Base-by-base conservation (phyloP, 148 eudicot species). In the Vaccinium myrtillus region DNA sequence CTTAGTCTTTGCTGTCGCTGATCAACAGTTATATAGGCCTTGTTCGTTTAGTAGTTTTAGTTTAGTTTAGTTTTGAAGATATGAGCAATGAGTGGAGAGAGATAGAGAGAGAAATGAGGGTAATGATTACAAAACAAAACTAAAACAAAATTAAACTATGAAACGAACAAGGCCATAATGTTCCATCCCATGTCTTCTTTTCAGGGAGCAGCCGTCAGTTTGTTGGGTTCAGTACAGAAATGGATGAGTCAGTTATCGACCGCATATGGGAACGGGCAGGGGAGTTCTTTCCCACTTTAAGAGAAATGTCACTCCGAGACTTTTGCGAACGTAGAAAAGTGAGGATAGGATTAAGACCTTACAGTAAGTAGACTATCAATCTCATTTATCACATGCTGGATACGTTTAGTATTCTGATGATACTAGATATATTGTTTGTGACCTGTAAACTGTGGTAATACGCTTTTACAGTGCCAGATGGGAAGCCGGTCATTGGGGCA, bases 141-240 rank as follows among this genome's bases (percentile, higher is more conserved):
- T 27, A 27, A 27, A 27, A 27, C 30, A 27, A 27, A 27, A 27
- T 27, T 27, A 27, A 27, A 27, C 30, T 27, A 27, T 27, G 30
- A 27, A 27, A 27, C 30, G 30, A 27, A 27, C 30, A 27, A 27
- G 30, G 30, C 30, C 30, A 27, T 54, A 32, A 55, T 54, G 59
- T 74, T 85, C 63, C 78, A 80, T 85, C 56, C 59, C n/a, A 56
- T 51, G 30, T 75, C 54, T 86, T 48, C 78, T 55, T 87, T 84
- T 46, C 91, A 97, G 99, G 99, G 39, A 96, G 97, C 91, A 97
- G 99, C 90, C 91, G 99, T 43, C 96, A 97, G 86, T 86, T 97
- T 87, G 91, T 91, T 85, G 99, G 99, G 84, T 97, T 93, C 82
- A 84, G 87, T 85, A 91, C 98, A 32, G 93, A 93, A 79, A 80